Conservation (phyloP, 2,329 filamentous ascomycete genomes). For the Diaporthe ampelina region DNA sequence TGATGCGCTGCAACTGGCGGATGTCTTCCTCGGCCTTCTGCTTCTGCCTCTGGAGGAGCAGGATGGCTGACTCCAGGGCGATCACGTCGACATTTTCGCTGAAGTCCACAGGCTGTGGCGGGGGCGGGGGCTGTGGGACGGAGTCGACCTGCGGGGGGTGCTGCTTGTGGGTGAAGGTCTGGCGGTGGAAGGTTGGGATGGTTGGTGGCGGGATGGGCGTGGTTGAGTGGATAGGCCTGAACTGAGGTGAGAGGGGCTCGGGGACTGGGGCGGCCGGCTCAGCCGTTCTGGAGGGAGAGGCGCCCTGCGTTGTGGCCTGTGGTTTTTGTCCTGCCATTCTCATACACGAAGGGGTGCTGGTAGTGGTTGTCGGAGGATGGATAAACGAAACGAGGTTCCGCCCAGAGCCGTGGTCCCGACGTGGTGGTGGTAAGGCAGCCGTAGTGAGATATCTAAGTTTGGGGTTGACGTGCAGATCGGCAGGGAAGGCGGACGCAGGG, state of each 20-base stretch:
- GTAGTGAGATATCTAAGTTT: constrained; percentile 4
- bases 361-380: constrained; percentile 2
- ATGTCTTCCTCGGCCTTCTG: constrained; percentile 84
- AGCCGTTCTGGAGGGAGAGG: constrained; percentile 42
- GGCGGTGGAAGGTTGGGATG: constrained; percentile 50
- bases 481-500: constrained; percentile 30
- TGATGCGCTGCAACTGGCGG: constrained; percentile 76
- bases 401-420: background rate
- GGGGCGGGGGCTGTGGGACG: constrained; percentile 57
- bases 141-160: constrained; percentile 55
- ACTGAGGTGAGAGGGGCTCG: constrained; percentile 31
- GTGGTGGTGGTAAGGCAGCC: constrained; percentile 9
- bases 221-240: constrained; percentile 37
- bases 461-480: constrained; percentile 35
- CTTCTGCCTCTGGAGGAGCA: constrained; percentile 88
- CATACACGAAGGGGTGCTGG: background rate
- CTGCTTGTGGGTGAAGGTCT: constrained; percentile 60
- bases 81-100: constrained; percentile 86
- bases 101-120: constrained; percentile 68
- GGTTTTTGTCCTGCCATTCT: constrained; percentile 50
- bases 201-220: constrained; percentile 40
- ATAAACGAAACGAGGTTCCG: constrained; percentile 4
- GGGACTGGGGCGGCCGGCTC: constrained; percentile 37
- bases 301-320: constrained; percentile 43
- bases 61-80: constrained; percentile 86